Evolutionary conservation across 192 early-diverging fungal species (phyloP).

Genomic region (Diversispora epigaea): DNA sequence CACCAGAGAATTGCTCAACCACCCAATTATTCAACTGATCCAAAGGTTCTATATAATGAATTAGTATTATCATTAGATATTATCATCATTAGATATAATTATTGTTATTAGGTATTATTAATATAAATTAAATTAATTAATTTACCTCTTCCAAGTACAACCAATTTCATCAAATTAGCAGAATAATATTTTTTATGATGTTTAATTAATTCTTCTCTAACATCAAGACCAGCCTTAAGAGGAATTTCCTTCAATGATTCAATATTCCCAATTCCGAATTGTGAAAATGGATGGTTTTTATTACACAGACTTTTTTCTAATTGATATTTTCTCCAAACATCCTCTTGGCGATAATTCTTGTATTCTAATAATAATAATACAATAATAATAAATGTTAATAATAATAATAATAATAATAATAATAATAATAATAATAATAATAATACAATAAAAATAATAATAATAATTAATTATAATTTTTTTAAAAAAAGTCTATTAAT

Average conservation of each 20-base stretch:
- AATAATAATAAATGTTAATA: neutral
- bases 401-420: neutral
- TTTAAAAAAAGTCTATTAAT: neutral
- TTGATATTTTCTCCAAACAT: slow-evolving; percentile 88
- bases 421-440: neutral
- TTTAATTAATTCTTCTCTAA: slow-evolving; percentile 79
- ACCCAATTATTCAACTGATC: slow-evolving; percentile 83
- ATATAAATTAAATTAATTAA: neutral
- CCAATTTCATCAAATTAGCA: slow-evolving; percentile 93
- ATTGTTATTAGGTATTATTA: no score
- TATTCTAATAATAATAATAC: slow-evolving; percentile 57
- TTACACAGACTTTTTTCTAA: slow-evolving; percentile 78
- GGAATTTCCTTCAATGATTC: slow-evolving; percentile 78
- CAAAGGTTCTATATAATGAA: slow-evolving; percentile 66
- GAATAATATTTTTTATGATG: slow-evolving; percentile 91
- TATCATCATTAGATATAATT: neutral
- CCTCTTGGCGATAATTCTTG: slow-evolving; percentile 91
- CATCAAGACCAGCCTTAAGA: slow-evolving; percentile 66
- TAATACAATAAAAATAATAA: slow-evolving; percentile 1
- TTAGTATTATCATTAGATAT: neutral
- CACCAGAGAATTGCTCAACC: slow-evolving; percentile 73
- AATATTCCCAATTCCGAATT: slow-evolving; percentile 92
- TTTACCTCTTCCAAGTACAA: slow-evolving; percentile 75
- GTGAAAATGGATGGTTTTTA: slow-evolving; percentile 76
- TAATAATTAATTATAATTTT: neutral